Evolutionary conservation across 805 yeast genomes (phyloP), one percentile per base, ranked within the genome.

Genomic region (Suhomyces canberraensis): DNA sequence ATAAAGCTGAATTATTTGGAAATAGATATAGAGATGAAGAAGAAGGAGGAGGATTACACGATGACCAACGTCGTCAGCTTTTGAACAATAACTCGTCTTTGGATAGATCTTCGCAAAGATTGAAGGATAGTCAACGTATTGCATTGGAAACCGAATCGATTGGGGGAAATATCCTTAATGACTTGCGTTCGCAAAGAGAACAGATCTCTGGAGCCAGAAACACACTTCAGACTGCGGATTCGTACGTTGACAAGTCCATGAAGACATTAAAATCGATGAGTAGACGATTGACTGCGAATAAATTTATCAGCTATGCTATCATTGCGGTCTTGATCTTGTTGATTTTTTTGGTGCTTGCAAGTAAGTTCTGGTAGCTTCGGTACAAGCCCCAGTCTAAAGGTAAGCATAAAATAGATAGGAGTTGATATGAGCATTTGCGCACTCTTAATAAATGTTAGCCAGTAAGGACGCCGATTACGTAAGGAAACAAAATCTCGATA

Each of bases 91-190:
- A 86, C 52, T 81, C 88, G 2, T 73, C 93, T 3, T 71, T 93
- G 40, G 95, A 87, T 47, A 73, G 93, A 46, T 77, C 95, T 1
- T 76, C 88, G 2, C 91, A 90, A 44, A 75, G 96, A 49, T 71
- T 93, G 32, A 74, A 83, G 41, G 97, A 93, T 31, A 83, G 93
- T 15, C 95, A 91, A 45, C 73, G 97, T 48, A 71, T 89, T 3
- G 98, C 98, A 5, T 69, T 84, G 35, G 98, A 93, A 50, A 89
- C 98, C 0, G 98, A 93, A 61, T 72, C 73, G 21, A 79, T 93
- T 35, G 98, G 98, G 1, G 87, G 96, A 11, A 83, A 84, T 46
- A 93, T 93, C 35, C 73, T 93, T 64, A 80, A 79, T 50, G 96
- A 91, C 56, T 68, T 93, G 47, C 74, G 96, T 42, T 82, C 95